These are phyloP conservation scores for Xanthoconium separans DNA, from an alignment of 1,284 basidiomycete species.

Conservation along the genomic window DNA sequence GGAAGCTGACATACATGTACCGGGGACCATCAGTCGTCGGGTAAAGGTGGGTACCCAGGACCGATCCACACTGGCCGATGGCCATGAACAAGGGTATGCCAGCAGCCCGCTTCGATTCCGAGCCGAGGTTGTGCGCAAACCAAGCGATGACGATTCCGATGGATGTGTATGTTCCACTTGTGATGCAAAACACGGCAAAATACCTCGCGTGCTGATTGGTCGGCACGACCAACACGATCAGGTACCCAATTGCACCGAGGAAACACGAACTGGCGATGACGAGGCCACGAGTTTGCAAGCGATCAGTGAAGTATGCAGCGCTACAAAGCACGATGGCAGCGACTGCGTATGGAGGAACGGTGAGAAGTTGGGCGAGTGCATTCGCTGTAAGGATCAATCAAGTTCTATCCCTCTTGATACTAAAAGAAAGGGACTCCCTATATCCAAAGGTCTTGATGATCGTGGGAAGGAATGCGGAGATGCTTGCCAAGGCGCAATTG, in stretches of 20 bases:
- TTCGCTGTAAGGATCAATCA: conserved; percentile 36
- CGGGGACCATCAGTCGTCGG: conserved; percentile 60
- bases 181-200: conserved; percentile 73
- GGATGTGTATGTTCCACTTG: conserved; percentile 67
- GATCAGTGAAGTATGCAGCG: conserved; percentile 69
- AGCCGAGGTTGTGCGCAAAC: conserved; percentile 79
- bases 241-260: conserved; percentile 48
- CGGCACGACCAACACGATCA: conserved; percentile 37
- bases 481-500: conserved; percentile 77
- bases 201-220: conserved; percentile 58
- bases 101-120: conserved; percentile 73
- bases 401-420: not conserved
- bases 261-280: conserved; percentile 50
- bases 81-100: conserved; percentile 79
- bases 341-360: conserved; percentile 82
- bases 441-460: conserved; percentile 74
- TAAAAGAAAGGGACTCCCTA: conserved; percentile 36
- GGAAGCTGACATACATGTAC: conserved; percentile 51
- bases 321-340: conserved; percentile 67
- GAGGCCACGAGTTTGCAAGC: conserved; percentile 69
- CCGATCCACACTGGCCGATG: conserved; percentile 73
- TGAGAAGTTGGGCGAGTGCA: conserved; percentile 63
- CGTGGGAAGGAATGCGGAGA: conserved; percentile 83
- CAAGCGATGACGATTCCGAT: conserved; percentile 71
- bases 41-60: conserved; percentile 70